phyloP scores from a whole-genome alignment of 2,329 filamentous ascomycete species.

The Cercospora sojina region DNA sequence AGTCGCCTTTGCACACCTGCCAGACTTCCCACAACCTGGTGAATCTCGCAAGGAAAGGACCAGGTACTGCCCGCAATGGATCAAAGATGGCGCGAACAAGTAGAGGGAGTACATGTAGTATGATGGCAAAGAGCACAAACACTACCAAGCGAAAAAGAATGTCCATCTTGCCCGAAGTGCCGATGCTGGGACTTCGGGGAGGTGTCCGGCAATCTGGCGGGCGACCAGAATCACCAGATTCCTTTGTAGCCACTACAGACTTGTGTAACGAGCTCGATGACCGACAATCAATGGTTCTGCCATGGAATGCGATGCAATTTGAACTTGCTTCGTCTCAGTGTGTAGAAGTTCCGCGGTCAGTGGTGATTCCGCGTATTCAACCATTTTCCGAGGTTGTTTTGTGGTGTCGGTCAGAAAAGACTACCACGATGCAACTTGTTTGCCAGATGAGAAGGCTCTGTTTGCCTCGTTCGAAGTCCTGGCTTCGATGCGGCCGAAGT shows the following conservation, averaged over 20 bases:
- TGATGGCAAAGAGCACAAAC: not conserved
- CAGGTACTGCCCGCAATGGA: constrained; percentile 5
- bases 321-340: too few species aligned
- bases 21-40: constrained; percentile 15
- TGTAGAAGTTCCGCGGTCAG: not conserved
- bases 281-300: too few species aligned
- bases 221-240: not conserved
- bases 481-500: not conserved
- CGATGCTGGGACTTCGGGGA: not conserved
- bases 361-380: not conserved
- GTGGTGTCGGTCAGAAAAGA: too few species aligned
- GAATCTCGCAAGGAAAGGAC: constrained; percentile 14
- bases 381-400: not conserved
- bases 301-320: too few species aligned
- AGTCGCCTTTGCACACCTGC: constrained; percentile 5
- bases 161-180: not conserved
- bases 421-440: too few species aligned
- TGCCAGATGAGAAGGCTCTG: too few species aligned
- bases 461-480: too few species aligned
- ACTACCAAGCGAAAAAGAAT: not conserved
- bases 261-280: not conserved
- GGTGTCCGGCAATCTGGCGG: not conserved
- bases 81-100: not conserved
- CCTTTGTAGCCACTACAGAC: not conserved
- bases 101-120: not conserved